Base-by-base conservation (phyloP, 441 rosid species). In the Flueggea neowawraea region DNA sequence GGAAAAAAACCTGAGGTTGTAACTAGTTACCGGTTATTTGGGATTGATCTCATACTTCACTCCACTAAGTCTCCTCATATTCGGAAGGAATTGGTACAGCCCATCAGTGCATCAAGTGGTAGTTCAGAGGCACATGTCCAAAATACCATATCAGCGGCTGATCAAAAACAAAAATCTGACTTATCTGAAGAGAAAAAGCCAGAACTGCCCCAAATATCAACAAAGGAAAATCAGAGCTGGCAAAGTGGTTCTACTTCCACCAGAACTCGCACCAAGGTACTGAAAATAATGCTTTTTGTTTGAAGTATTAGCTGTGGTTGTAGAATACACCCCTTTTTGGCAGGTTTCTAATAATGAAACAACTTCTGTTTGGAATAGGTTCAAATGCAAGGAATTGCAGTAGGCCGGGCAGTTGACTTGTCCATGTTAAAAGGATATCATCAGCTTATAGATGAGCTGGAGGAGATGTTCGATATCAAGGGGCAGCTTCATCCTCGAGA, bases 371-470 rank as follows among this genome's bases (percentile, higher is more conserved):
- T 33, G 39, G 6, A 45, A 45, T 45, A 91, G 98, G 95, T 94
- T 58, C 92, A 89, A 67, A 94, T 91, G 97, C 90, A 91, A 73
- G 97, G 99, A 47, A 76, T 86, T 28, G 96, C 95, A 50, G 94
- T 91, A 48, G 99, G 99, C 31, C 89, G 97, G 1, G 97, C 96
- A 5, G 79, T 91, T 43, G 96, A 94, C 77, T 72, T 94, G 65
- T 77, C 94, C 4, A 66, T 62, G 53, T 55, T 91, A 53, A 79
- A 77, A 69, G 95, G 95, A 53, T 94, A 94, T 36, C 69, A 75
- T n/a, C 88, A 91, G 17, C 81, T 94, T 61, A 72, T 84, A 17
- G 75, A 74, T 22, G 96, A 87, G 73, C 69, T 94, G 66, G 96
- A 89, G 82, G 81, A 82, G 54, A 84, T 91, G 96, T 94, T 94